Conservation (phyloP, 805 yeast genomes). For the Wickerhamiella spandovensis region DNA sequence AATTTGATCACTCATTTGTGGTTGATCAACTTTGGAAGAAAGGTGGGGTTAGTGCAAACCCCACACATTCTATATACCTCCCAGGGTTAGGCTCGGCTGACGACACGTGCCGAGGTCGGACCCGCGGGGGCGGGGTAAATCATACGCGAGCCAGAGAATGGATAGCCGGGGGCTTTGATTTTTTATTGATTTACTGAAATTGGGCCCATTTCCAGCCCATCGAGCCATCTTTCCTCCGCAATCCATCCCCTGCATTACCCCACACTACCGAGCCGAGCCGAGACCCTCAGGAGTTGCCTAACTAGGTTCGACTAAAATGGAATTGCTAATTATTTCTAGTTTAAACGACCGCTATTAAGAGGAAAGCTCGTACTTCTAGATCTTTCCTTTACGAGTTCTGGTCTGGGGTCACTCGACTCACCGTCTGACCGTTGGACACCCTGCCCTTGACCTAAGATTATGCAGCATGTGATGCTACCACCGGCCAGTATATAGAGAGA, state of each 20-base stretch:
- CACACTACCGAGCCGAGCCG: not conserved
- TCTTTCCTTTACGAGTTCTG: no score
- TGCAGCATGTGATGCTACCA: not conserved
- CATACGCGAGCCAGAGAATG: not conserved
- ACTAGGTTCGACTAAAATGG: no score
- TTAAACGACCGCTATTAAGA: no score
- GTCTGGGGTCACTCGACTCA: no score
- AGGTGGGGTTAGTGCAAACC: not conserved
- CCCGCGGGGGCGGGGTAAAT: not conserved
- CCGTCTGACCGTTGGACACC: no score
- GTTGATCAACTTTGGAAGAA: not conserved
- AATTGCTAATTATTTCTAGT: no score
- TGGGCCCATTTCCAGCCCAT: not conserved
- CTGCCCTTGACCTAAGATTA: not conserved
- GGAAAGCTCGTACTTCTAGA: not conserved
- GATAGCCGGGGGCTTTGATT: not conserved
- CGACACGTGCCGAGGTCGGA: constrained; percentile 1
- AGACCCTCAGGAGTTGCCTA: no score
- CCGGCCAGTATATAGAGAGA: no score
- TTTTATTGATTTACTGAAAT: not conserved
- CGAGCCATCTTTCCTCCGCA: not conserved
- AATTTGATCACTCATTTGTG: constrained; percentile 20
- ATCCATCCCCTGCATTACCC: not conserved
- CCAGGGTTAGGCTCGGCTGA: not conserved
- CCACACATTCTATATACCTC: not conserved